Evolutionary conservation across 306 rosid species (phyloP), one percentile per base, ranked within the genome.

Genomic region (Prunus dulcis): DNA sequence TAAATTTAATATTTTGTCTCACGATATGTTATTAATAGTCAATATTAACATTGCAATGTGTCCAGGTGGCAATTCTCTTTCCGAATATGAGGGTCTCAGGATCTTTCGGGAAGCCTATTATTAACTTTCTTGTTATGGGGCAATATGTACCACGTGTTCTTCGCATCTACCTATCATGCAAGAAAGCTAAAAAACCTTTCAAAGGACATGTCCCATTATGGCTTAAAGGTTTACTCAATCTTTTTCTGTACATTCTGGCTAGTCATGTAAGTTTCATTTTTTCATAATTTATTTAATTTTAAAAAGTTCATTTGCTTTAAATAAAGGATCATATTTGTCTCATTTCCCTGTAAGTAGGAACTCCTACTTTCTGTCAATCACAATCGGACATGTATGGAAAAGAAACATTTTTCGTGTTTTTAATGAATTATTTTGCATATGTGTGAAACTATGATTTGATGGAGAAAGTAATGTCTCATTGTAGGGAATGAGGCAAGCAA

Each of bases 1-100:
- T 0, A 5, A 32, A 32, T 32, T 32, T 5, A 32, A 32, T 5
- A 32, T 32, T 32, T 32, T 32, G 38, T 32, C 38, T 32, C 6
- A 32, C 6, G 38, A 32, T n/a, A 55, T 55, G 22, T n/a, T 18
- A 1, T 32, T 32, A 34, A 6, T 34, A 6, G 43, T 6, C 43
- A 0, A 4, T 20, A 22, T 11, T 27, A 34, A 34, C 9, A 58
- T 60, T 60, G n/a, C 4, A 12, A 3, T 17, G 9, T 50, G 45
- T 23, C 38, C 65, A 71, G 82, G 77, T 72, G 12, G 73, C 53
- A 67, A 64, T 64, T 71, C 28, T 72, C 61, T 13, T 71, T 64
- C 56, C 60, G 12, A 78, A 64, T 17, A 32, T 41, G 66, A 22
- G 55, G 46, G 73, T 72, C 58, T 52, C 66, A 14, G 38, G 34